Evolutionary conservation across 495 filamentous ascomycete species (phyloP).

Genomic region (Aspergillus egyptiacus): DNA sequence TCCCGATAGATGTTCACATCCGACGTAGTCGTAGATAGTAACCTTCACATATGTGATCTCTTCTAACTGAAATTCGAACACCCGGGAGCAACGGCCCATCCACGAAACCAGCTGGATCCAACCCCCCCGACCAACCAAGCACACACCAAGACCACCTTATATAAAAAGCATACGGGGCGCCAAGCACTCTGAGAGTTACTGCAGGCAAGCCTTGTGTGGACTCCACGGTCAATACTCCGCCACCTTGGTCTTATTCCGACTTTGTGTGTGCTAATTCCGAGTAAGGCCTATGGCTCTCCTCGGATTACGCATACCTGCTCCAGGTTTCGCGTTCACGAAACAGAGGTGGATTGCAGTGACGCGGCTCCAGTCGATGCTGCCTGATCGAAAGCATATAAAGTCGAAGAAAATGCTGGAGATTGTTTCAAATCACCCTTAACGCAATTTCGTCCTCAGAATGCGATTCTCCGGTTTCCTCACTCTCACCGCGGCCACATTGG

Average conservation of each 20-base stretch:
- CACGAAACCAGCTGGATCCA: too few species aligned
- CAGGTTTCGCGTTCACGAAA: not conserved
- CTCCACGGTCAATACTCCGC: not conserved
- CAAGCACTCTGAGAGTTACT: conserved; percentile 8
- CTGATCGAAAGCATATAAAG: not conserved
- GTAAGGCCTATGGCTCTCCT: not conserved
- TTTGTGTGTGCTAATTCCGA: not conserved
- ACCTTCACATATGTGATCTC: too few species aligned
- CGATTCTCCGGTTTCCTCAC: conserved; percentile 25
- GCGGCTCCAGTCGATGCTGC: conserved; percentile 3
- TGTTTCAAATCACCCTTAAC: not conserved
- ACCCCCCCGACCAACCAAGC: conserved; percentile 6
- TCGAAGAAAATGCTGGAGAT: not conserved
- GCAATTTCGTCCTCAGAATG: conserved; percentile 1
- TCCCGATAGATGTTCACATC: too few species aligned
- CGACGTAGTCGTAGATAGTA: too few species aligned
- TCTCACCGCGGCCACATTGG: conserved; percentile 24
- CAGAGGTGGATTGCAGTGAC: not conserved
- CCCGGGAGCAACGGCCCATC: too few species aligned
- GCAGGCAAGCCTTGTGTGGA: too few species aligned
- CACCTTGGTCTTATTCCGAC: not conserved
- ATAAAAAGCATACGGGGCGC: conserved; percentile 18
- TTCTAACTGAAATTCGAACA: too few species aligned
- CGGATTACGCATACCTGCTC: conserved; percentile 1
- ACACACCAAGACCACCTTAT: conserved; percentile 5